phyloP scores from a whole-genome alignment of 2,329 filamentous ascomycete genomes.

The Plenodomus tracheiphilus region DNA sequence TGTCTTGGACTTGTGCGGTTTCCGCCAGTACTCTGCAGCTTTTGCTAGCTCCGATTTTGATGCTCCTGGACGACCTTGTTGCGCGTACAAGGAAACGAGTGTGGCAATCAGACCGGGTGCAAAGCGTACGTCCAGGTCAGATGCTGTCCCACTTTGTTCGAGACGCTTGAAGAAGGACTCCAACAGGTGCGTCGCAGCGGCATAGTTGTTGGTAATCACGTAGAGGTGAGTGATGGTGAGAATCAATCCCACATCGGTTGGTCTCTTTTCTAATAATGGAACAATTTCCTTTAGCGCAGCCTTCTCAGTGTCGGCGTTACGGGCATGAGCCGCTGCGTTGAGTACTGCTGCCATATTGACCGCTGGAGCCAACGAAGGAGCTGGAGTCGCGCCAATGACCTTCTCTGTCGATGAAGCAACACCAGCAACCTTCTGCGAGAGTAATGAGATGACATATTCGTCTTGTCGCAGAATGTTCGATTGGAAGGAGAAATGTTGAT shows the following conservation, averaged over 20 bases:
- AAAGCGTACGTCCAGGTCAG: slow-evolving; percentile 71
- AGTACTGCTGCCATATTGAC: slow-evolving; percentile 63
- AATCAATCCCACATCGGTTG: slow-evolving; percentile 77
- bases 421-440: slow-evolving; percentile 69
- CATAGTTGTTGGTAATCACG: slow-evolving; percentile 69
- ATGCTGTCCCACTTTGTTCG: slow-evolving; percentile 61
- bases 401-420: slow-evolving; percentile 61
- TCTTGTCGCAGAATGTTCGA: slow-evolving; percentile 64
- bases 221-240: slow-evolving; percentile 83
- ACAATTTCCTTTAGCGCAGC: slow-evolving; percentile 71
- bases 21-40: slow-evolving; percentile 79
- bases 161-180: slow-evolving; percentile 75
- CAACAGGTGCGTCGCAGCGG: slow-evolving; percentile 73
- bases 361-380: slow-evolving; percentile 52
- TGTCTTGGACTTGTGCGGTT: slow-evolving; percentile 56
- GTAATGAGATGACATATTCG: slow-evolving; percentile 64
- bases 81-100: slow-evolving; percentile 75
- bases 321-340: slow-evolving; percentile 74
- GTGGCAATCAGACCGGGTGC: slow-evolving; percentile 84
- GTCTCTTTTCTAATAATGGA: slow-evolving; percentile 70
- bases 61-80: slow-evolving; percentile 72
- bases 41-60: slow-evolving; percentile 75
- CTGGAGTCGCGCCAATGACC: slow-evolving; percentile 51
- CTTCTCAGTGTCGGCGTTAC: slow-evolving; percentile 63
- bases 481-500: slow-evolving; percentile 75